A percentile compares a stretch with the other conserved stretches of the same genome.
These are phyloP conservation scores for Favolaschia claudopus DNA, from an alignment of 768 basidiomycete species.

Conservation along the genomic window DNA sequence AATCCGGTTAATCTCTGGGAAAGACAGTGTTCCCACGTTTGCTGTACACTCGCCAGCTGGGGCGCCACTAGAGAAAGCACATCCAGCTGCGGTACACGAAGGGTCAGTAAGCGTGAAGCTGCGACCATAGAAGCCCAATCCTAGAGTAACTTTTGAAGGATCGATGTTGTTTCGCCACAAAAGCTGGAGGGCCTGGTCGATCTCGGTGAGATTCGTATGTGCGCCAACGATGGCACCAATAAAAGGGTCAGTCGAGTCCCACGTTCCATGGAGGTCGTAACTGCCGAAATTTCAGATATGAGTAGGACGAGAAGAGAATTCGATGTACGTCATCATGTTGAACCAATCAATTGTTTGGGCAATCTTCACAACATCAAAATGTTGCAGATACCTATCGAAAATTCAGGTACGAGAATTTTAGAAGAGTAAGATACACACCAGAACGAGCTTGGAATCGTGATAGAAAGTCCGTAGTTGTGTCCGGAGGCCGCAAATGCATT, in stretches of 20 bases:
- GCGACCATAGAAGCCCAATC: conserved; percentile 31
- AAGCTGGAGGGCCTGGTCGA: conserved; percentile 22
- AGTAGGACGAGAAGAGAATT: no score
- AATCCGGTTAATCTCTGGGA: conserved; percentile 27
- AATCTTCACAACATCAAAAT: conserved; percentile 20
- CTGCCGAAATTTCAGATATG: no score
- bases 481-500: background rate
- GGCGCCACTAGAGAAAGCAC: conserved; percentile 21
- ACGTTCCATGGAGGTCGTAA: conserved; percentile 29
- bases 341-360: conserved; percentile 25
- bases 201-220: conserved; percentile 31
- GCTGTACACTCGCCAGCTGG: conserved; percentile 16
- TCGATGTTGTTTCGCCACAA: conserved; percentile 9
- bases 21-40: conserved; percentile 24
- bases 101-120: conserved; percentile 26
- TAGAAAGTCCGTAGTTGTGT: background rate
- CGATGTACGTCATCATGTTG: conserved; percentile 30
- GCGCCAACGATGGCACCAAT: conserved; percentile 21
- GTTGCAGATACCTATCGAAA: conserved; percentile 1
- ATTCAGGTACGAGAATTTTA: no score
- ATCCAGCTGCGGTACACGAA: conserved; percentile 20
- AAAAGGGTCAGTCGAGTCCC: conserved; percentile 26
- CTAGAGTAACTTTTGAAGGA: conserved; percentile 23
- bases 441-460: background rate
- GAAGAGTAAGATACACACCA: no score